Evolutionary conservation across 225 moss, liverwort and hornwort species (phyloP), one percentile per base, ranked within the genome.

Genomic region (Sphagnum tenellum): DNA sequence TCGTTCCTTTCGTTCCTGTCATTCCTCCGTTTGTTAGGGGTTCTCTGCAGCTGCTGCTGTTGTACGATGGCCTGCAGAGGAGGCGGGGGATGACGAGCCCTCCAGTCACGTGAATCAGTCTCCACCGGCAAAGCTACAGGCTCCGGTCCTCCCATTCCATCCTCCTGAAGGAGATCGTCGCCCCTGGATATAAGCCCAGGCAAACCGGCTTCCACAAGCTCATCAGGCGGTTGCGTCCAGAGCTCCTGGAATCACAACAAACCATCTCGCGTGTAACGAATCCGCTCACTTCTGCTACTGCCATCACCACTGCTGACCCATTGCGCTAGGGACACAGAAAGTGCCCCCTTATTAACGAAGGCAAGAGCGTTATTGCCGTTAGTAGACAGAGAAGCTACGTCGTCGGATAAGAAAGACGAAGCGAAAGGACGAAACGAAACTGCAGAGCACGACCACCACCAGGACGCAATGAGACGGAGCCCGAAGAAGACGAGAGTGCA

Each of bases 1-100:
- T 81, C 76, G 29, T 67, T 67, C 12, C 67, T 61, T 56, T 69
- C 57, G 57, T 64, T 69, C 65, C 64, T 63, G 2, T 59, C 71
- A 71, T 4, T 71, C 61, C 63, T 55, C 71, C 6, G 71, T 71
- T 59, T 71, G 29, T 29, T 29, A 66, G 4, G 71, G 62, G 60
- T 74, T 81, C 57, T 81, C 14, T 68, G 66, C 68, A 76, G 76
- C 54, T 55, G 54, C 54, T 68, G 69, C n/a, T 70, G 12, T 55
- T 12, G 7, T 12, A 7, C 54, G 8, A 7, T 2, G 54, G 12
- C 54, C 54, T 7, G 8, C 8, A 12, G 48, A 73, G 77, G 5
- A 77, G 54, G 54, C 54, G 54, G 8, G 54, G 2, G 54, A 7
- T 7, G 1, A 7, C 54, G 54, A 7, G 54, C 54, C 54, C 12